Conservation (phyloP, 345 rosid genomes). For the Arabis hirsuta region DNA sequence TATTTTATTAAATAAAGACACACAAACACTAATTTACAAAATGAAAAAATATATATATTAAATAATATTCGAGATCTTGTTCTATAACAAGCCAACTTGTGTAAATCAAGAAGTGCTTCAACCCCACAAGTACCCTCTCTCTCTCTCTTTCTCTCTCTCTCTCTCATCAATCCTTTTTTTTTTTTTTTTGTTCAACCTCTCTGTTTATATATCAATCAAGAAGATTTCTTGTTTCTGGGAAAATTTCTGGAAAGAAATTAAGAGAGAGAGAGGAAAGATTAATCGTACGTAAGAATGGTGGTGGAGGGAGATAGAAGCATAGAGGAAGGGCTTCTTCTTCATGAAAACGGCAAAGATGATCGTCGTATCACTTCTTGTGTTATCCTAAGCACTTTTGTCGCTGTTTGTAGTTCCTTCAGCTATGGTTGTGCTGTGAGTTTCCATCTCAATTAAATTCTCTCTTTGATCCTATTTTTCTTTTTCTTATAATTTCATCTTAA, state of each 20-base stretch:
- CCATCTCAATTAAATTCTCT: neutral
- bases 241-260: neutral
- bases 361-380: slow-evolving; percentile 36
- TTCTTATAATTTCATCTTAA: neutral
- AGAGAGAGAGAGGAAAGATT: neutral
- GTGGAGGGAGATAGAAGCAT: slow-evolving; percentile 31
- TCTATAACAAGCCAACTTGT: slow-evolving; percentile 20
- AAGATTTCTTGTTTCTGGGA: neutral
- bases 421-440: slow-evolving; percentile 54
- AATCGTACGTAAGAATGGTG: slow-evolving; percentile 7
- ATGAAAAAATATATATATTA: neutral
- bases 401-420: slow-evolving; percentile 50
- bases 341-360: slow-evolving; percentile 33
- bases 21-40: neutral
- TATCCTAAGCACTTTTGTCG: slow-evolving; percentile 51
- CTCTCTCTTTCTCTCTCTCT: neutral
- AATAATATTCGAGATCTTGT: neutral
- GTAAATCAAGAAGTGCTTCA: neutral
- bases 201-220: too few relatives aligned
- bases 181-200: too few relatives aligned
- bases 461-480: neutral
- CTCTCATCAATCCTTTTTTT: neutral
- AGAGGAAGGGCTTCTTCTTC: slow-evolving; percentile 36
- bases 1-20: neutral
- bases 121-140: neutral